Base-by-base conservation (phyloP, 176 grass and related monocot genomes). In the Oryza punctata region DNA sequence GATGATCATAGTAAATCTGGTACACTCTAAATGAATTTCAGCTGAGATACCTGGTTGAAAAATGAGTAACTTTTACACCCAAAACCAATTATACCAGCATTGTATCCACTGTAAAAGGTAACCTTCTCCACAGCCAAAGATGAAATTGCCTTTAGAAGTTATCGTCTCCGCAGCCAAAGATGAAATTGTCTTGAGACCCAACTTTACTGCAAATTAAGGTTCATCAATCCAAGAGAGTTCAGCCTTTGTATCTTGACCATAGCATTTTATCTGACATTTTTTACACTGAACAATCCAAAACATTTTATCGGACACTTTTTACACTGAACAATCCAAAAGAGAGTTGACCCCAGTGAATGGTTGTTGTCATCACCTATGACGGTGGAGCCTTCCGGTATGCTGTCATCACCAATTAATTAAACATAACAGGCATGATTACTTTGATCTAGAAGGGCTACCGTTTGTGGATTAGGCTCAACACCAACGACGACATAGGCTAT, bases 251-350 rank as follows among this genome's bases (percentile, higher is more conserved):
- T 4, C 78, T 23, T 82, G 79, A 0, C 10, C 0, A 10, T 87
- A 65, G 54, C 79, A 87, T 0, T 0, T 12, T n/a, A 88, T 72
- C 23, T 26, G 12, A 0, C 5, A 35, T 35, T 35, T 35, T 35
- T 7, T 0, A 61, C 80, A 88, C 4, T 65, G 16, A 26, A 88
- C 74, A 35, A 35, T 35, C 86, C 86, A 83, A 4, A 80, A 88
- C 33, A 35, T 35, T 35, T 35, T 35, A 35, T 7, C 33, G 5
- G 33, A 35, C 33, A 35, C 33, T 35, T 35, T 35, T 7, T 0
- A 46, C 80, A 88, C 4, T 65, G 16, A 26, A 88, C 74, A 33
- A 35, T 35, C 86, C 86, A 83, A 4, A 80, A 88, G 74, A 88
- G 86, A 0, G 43, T 66, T 13, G 86, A 83, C 12, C 80, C 80